Base-by-base conservation (phyloP, 805 yeast species). In the Peterozyma toletana region DNA sequence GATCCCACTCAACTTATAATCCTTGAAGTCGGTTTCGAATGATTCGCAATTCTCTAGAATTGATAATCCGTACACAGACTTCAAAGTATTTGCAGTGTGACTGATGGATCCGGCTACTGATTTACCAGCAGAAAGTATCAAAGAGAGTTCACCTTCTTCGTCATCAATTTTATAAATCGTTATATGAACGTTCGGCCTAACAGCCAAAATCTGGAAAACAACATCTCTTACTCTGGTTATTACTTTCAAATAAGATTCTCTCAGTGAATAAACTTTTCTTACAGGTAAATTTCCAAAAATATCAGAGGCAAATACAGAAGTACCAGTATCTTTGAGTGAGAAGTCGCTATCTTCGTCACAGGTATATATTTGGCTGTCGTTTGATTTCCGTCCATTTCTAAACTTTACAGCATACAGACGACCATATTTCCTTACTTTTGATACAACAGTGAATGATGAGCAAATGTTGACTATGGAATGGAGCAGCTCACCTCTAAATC, bases 401-500 rank as follows among this genome's bases (percentile, higher is more conserved):
- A 44, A 52, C 11, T 42, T 40, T 3, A 49, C 40, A 30, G 48
- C 45, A 57, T 66, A 67, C 0, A 64, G 49, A 6, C 56, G 53
- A 38, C 57, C 59, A 43, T 50, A 57, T 5, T 54, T 58, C 13
- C 43, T 46, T 0, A 60, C 50, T 46, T 72, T 75, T 0, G 91
- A 73, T 1, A 68, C 56, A 1, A 86, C 57, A 0, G 67, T 53
- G n/a, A 78, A 47, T 11, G 67, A 57, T 0, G 81, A 64, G 33
- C 57, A 54, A 6, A 77, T 53, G 0, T 70, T 65, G n/a, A 75
- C 58, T 3, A 87, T 62, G 0, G 82, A 70, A 42, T 69, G 64
- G 14, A 87, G 50, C 0, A 93, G 84, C 51, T 81, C 85, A 1
- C 96, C 96, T 40, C 86, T 68, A 54, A 80, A 85, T 1, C 95